Evolutionary conservation across 305 asterid genomes (phyloP), one percentile per base, ranked within the genome.

Genomic region (Ilex paraguariensis): DNA sequence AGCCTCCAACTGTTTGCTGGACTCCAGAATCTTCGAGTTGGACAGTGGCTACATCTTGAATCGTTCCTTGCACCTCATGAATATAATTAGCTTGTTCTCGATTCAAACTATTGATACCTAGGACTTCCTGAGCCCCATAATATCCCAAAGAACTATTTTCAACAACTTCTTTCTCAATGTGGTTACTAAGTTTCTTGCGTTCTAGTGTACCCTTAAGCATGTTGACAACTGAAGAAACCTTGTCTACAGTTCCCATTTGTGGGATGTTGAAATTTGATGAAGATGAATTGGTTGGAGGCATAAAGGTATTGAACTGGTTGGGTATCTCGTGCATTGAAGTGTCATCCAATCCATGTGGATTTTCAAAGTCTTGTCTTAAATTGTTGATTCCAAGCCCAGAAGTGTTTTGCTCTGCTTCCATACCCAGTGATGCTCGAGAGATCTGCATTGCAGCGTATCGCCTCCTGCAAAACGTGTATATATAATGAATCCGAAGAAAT

Each of bases 181-280:
- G 69, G 76, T 71, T 75, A 30, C 58, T 28, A 2, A 80, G 79
- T 73, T 79, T 90, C 79, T 83, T 90, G 57, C 95, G 76, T 61
- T 90, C 95, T 50, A 90, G 65, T 3, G 97, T 83, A 48, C 92
- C 90, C 86, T 90, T 90, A 21, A 90, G 86, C 97, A 87, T 87
- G 91, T 81, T 85, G 75, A 87, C 96, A 5, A 90, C 86, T 4
- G 95, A 90, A 14, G 97, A 85, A 51, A 87, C 82, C 65, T 85
- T 82, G 65, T 90, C 95, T 11, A 12, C 67, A 7, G 66, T 64
- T 48, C 67, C 86, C 55, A 64, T 40, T 68, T 81, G 91, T 33
- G 80, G 87, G 51, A 77, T 64, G 64, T 79, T 73, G 68, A 89
- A 87, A 59, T 78, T 75, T 54, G 91, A 85, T 5, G 97, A 90